Conservation (phyloP, 78 protist species). For the Mantamonas sphyraenae region DNA sequence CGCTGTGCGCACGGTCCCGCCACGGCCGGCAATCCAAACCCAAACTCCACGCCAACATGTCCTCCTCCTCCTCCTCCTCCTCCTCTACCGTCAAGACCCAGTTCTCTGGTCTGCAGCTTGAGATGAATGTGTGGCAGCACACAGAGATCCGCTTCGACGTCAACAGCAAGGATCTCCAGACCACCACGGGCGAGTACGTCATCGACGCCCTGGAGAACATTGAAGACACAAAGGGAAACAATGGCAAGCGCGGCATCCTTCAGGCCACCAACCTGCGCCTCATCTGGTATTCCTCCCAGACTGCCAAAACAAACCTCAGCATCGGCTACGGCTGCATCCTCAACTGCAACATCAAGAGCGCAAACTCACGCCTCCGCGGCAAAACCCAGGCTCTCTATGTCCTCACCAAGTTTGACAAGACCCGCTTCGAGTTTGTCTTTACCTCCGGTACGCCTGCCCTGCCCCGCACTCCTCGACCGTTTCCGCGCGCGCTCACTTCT, state of each 20-base stretch:
- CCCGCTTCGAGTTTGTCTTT: slow-evolving; percentile 66
- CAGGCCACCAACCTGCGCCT: slow-evolving; percentile 64
- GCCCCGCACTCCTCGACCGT: slow-evolving; percentile 1
- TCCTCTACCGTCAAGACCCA: too few relatives aligned
- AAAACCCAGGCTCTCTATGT: slow-evolving; percentile 60
- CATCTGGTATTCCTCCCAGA: slow-evolving; percentile 37
- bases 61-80: too few relatives aligned
- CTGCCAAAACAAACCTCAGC: slow-evolving; percentile 28
- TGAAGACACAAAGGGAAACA: slow-evolving; percentile 83
- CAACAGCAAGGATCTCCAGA: background rate
- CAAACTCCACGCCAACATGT: too few relatives aligned
- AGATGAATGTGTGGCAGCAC: slow-evolving; percentile 63
- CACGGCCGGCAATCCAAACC: too few relatives aligned
- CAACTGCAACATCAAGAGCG: slow-evolving; percentile 36
- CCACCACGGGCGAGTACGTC: background rate
- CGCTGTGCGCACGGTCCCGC: too few relatives aligned
- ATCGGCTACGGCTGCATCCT: slow-evolving; percentile 49
- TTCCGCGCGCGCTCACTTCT: too few relatives aligned
- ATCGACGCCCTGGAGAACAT: background rate
- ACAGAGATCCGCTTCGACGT: slow-evolving; percentile 61
- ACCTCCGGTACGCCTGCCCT: slow-evolving; percentile 56
- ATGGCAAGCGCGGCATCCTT: slow-evolving; percentile 59
- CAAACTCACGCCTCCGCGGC: slow-evolving; percentile 47
- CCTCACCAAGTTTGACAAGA: slow-evolving; percentile 16
- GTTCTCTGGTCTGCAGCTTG: too few relatives aligned